Evolutionary conservation across 106 monocot genomes (phyloP), one percentile per base, ranked within the genome.

Genomic region (Iris macrosiphon): DNA sequence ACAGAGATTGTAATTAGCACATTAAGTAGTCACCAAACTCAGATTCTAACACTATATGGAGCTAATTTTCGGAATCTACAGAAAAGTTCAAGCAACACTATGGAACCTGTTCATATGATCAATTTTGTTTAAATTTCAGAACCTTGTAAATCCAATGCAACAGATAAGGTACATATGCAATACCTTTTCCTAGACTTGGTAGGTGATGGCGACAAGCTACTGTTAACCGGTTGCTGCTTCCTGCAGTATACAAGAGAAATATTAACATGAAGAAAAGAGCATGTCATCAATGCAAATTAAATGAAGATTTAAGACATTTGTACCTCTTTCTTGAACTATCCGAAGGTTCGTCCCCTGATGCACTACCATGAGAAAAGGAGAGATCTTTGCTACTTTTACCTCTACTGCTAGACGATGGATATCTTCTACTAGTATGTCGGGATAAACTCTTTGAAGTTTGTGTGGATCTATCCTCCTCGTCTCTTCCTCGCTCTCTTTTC

Each of bases 171-270:
- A 14, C 3, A 23, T 26, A 17, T n/a, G 42, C 0, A 53, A 15
- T 82, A 88, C 87, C 87, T 88, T 48, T 61, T 78, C 62, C 54
- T 70, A 57, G 72, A 68, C 54, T 61, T 79, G 44, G 68, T 52
- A 53, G 87, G 79, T 53, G 87, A 82, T 58, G 72, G 63, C 28
- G 87, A 82, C 40, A 53, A 59, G 49, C 66, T 77, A 42, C 55
- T 44, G 33, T 33, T 74, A 18, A 20, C 22, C 22, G 82, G 72
- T 63, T 79, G 71, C 40, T 70, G 43, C 49, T 74, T 88, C 72
- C 87, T 88, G 45, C 10, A 70, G 15, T 45, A 60, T 13, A 60
- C 0, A 26, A 40, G 1, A 12, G 0, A 52, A 63, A 3, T 52
- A 63, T 28, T 22, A 50, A 70, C 40, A 47, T 35, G 14, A 35